phyloP scores from a whole-genome alignment of 2,329 filamentous ascomycete genomes.

The Aspergillus persii region DNA sequence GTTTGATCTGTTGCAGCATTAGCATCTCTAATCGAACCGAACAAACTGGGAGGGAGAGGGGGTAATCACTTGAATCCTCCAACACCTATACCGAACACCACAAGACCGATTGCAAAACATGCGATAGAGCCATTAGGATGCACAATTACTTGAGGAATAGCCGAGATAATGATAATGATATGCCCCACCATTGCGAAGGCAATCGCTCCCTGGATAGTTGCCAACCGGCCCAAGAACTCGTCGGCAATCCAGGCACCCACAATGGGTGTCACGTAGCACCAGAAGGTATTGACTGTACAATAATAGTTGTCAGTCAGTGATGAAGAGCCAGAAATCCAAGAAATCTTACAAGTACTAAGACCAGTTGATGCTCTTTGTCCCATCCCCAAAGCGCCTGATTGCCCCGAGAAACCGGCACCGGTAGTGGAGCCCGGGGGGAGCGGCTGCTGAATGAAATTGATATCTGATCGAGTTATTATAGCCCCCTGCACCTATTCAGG shows the following conservation, averaged over 20 bases:
- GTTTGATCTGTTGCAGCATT: conserved; percentile 51
- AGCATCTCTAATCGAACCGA: neutral
- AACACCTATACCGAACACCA: conserved; percentile 70
- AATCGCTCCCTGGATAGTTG: conserved; percentile 67
- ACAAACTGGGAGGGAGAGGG: neutral
- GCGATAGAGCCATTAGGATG: conserved; percentile 57
- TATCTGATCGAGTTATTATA: conserved; percentile 39
- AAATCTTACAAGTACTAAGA: conserved; percentile 44
- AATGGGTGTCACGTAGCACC: conserved; percentile 61
- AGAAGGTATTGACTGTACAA: conserved; percentile 57
- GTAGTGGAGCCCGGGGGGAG: conserved; percentile 56
- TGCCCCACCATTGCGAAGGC: conserved; percentile 66
- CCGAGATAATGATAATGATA: conserved; percentile 63
- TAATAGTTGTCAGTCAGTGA: neutral
- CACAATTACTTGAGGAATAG: conserved; percentile 63
- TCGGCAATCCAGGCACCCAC: conserved; percentile 66
- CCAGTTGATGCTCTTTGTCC: conserved; percentile 58
- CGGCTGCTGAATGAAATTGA: conserved; percentile 61
- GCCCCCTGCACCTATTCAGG: neutral
- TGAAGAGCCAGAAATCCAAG: neutral
- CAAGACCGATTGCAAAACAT: conserved; percentile 62
- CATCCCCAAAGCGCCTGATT: conserved; percentile 57
- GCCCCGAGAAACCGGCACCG: conserved; percentile 40
- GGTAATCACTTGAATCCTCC: conserved; percentile 66
- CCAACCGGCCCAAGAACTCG: conserved; percentile 67